Conservation (phyloP, 2,329 filamentous ascomycete species). For the Sporothrix luriei region DNA sequence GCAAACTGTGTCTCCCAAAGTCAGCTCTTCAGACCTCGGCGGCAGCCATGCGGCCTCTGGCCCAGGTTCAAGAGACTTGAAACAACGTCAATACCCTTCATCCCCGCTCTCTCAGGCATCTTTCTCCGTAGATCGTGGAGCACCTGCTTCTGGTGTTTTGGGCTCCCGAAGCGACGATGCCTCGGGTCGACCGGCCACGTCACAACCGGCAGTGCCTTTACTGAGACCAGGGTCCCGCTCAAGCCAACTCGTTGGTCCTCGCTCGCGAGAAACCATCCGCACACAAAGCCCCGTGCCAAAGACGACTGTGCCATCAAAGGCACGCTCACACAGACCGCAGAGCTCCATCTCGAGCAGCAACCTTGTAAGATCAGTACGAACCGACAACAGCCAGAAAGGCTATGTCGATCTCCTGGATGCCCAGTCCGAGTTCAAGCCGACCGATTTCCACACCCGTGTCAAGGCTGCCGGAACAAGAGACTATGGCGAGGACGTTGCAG, state of each 20-base stretch:
- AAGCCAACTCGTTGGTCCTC: background rate
- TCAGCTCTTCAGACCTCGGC: background rate
- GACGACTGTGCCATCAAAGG: conserved; percentile 14
- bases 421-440: conserved; percentile 54
- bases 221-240: background rate
- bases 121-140: conserved; percentile 32
- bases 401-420: conserved; percentile 62
- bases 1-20: conserved; percentile 17
- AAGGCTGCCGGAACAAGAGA: conserved; percentile 55
- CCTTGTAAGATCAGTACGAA: background rate
- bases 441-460: conserved; percentile 54
- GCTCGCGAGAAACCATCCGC: background rate
- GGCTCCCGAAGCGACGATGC: conserved; percentile 39
- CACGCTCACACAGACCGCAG: conserved; percentile 16
- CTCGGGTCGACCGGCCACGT: conserved; percentile 46
- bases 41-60: background rate
- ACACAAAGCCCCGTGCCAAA: background rate
- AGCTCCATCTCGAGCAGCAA: conserved; percentile 28
- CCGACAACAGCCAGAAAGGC: conserved; percentile 18
- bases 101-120: conserved; percentile 34
- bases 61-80: background rate
- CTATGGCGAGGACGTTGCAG: conserved; percentile 67
- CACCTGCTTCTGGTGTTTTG: conserved; percentile 42
- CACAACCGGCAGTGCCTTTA: conserved; percentile 30
- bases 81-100: conserved; percentile 42